Percentiles rank a stretch among this genome's conserved stretches.
phyloP scores from a whole-genome alignment of 345 rosid genomes.

The Anacardium occidentale region DNA sequence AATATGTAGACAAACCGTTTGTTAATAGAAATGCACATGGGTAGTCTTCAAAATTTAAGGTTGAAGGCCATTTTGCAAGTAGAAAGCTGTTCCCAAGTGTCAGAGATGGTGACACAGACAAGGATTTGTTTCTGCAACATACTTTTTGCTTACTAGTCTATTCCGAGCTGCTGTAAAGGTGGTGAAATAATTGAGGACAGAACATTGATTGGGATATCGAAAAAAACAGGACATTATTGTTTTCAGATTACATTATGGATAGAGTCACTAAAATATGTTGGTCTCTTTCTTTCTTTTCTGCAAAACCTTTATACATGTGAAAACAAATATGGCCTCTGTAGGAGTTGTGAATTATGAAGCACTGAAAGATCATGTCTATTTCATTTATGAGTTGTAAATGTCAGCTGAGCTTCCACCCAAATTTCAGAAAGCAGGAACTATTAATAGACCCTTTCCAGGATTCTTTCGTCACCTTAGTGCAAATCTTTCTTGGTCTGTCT shows the following conservation, averaged over 20 bases:
- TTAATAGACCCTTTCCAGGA: background rate
- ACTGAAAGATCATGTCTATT: constrained; percentile 9
- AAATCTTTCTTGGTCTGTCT: constrained; percentile 21
- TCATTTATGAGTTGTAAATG: constrained; percentile 25
- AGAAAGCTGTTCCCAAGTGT: background rate
- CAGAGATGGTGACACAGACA: background rate
- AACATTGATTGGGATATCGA: constrained; percentile 7
- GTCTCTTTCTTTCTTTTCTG: background rate
- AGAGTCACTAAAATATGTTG: constrained; percentile 1
- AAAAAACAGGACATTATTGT: background rate
- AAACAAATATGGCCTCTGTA: constrained; percentile 15
- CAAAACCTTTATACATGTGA: constrained; percentile 4
- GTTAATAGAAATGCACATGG: background rate
- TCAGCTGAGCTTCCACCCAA: constrained; percentile 20
- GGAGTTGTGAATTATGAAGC: constrained; percentile 12
- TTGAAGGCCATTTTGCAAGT: background rate
- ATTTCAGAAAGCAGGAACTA: constrained; percentile 13
- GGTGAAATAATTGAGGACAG: constrained; percentile 20
- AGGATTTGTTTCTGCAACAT: constrained; percentile 1
- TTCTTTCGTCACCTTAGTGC: constrained; percentile 2
- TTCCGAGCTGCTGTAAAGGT: constrained; percentile 5
- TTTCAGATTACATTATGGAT: constrained; percentile 8
- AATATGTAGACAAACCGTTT: background rate
- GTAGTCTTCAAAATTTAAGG: background rate
- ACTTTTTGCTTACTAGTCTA: background rate